Conservation (phyloP, 139 green algal genomes). For the Chlorella sp. region DNA sequence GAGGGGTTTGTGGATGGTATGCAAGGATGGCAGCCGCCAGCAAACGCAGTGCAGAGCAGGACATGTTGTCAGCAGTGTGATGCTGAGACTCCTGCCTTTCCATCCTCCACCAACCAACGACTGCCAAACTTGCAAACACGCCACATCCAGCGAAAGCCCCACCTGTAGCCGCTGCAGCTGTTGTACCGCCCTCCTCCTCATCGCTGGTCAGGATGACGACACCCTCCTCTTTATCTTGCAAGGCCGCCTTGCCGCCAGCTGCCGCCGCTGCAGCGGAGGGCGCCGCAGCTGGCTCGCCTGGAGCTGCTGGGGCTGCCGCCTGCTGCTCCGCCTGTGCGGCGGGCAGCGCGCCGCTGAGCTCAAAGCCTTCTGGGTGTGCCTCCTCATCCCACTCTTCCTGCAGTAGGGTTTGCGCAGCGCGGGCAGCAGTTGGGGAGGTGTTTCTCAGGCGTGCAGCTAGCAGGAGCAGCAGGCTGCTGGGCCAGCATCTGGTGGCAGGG, state of each 20-base stretch:
- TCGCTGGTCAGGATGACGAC: conserved; percentile 11
- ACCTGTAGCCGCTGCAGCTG: background rate
- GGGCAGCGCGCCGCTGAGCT: conserved; percentile 54
- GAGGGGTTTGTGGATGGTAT: no score
- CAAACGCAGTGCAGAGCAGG: no score
- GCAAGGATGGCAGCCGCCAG: no score
- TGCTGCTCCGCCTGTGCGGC: background rate
- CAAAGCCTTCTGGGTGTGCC: conserved; percentile 65
- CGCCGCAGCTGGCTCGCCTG: background rate
- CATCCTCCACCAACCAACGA: no score
- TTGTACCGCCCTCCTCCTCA: background rate
- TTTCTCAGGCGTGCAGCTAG: no score
- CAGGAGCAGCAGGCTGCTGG: no score
- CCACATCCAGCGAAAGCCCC: no score
- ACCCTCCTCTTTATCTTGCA: background rate
- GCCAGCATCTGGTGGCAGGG: no score
- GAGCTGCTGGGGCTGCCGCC: background rate
- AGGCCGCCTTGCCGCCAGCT: background rate
- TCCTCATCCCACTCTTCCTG: conserved; percentile 69
- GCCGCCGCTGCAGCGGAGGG: background rate
- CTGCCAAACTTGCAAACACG: no score
- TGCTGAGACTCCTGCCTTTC: no score
- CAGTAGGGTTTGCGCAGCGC: background rate
- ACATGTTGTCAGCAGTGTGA: no score
- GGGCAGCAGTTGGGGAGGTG: no score